Base-by-base conservation (phyloP, 805 yeast species). In the Metschnikowia amazonensis region DNA sequence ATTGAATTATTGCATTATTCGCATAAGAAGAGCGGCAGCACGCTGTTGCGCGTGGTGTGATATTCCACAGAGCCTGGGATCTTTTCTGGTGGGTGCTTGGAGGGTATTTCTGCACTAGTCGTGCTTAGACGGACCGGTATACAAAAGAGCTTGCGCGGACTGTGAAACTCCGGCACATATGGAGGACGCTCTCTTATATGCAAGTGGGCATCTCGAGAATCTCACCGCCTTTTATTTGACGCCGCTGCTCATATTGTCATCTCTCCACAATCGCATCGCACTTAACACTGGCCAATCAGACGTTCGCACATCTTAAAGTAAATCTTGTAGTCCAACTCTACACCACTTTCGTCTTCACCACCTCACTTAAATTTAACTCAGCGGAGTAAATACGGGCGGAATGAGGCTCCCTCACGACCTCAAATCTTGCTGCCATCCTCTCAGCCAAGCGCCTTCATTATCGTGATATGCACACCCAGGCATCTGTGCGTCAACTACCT, bases 241-340 rank as follows among this genome's bases (percentile, higher is more conserved):
- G 41, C 41, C 41, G 41, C 33, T 20, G 18, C 29, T 21, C 24
- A 14, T 24, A n/a, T n/a, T 28, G 29, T 27, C 41, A 28, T 37
- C 33, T 37, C 41, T 37, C 41, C 41, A 37, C 41, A 37, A 37
- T 37, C 33, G 41, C 41, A 37, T 37, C 41, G 41, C 41, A 37
- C 24, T 37, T 14, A 11, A 14, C 38, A 13, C 41, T 17, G 33
- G 41, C 41, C 41, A 37, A 37, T 37, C 41, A 28, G 16, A 37
- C 21, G 33, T 28, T 29, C 41, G 41, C 41, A 37, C 33, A 28
- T 23, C 10, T 13, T 7, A 23, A 9, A 35, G 9, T 35, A 28
- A 25, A 23, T 23, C 20, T 21, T 24, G 38, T 23, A 24, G 29
- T 10, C 13, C 29, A 13, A 24, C 20, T 20, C 29, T 23, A 14